Base-by-base conservation (phyloP, 2,329 filamentous ascomycete genomes). In the Epichloe sp. region DNA sequence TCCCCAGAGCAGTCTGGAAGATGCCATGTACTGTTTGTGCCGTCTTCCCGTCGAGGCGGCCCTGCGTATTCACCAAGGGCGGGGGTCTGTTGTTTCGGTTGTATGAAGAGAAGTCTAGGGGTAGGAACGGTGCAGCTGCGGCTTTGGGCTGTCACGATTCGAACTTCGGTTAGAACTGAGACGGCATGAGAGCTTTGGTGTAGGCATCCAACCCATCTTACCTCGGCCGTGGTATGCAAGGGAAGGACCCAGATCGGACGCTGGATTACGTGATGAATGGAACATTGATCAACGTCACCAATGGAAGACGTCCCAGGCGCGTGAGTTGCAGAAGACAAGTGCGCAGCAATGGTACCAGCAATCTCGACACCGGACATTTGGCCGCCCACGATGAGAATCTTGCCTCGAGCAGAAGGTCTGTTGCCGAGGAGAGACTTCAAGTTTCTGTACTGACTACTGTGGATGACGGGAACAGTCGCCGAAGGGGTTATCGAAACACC, bases 291-390 rank as follows among this genome's bases (percentile, higher is more conserved):
- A 1, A 73, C 59, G 44, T 73, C 65, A 0, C 63, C 50, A 4
- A 79, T 65, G 0, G 58, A 50, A 34, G 64, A 71, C 1, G 65
- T 54, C 0, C 65, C 67, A 0, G 81, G 77, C 0, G 78, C 75
- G 61, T 84, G 71, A 12, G 67, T 65, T 3, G 76, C 75, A 5
- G 80, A 80, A 0, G 86, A 90, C 1, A 91, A 65, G 55, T 89
- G 80, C 4, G 80, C 73, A 11, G 85, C 86, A 47, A 90, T 78
- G 2, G 82, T 81, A 10, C 80, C 82, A 0, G 86, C 83, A 47
- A 84, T 83, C 68, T 94, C 88, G 5, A 86, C 78, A 0, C 86
- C 87, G 2, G 86, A 91, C 76, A 93, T 89, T 59, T 89, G 86
- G 0, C 86, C 87, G 0, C 88, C 88, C 1, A 89, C 78, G 0